Base-by-base conservation (phyloP, 1,284 basidiomycete species). In the Cryptococcus sp. region DNA sequence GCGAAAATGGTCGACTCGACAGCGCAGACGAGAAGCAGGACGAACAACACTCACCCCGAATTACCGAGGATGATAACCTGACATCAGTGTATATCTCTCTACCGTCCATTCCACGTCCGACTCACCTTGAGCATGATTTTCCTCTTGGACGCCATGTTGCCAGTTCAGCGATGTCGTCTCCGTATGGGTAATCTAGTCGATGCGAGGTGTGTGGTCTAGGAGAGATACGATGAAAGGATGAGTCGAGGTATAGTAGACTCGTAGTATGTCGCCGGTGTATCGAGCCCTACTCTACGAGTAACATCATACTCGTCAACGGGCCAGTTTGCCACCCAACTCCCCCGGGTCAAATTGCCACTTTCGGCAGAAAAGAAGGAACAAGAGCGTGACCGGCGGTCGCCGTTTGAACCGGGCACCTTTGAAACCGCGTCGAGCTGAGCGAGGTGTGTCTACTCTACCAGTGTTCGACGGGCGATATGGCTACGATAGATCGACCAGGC, bases 51-150 rank as follows among this genome's bases (percentile, higher is more conserved):
- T 58, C 67, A 93, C 90, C 92, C 92, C 72, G 89, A 93, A 80
- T 97, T 93, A 60, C 92, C 92, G 57, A 97, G 84, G 72, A 97
- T 97, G 77, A 97, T 97, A 73, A 94, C 91, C 92, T 97, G n/a
- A n/a, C n/a, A 65, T 25, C n/a, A 23, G 22, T 25, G 31, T 41
- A 26, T 33, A 40, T 12, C 37, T 23, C 16, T 21, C 33, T 23
- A 21, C 24, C 28, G 23, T 23, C 14, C 28, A 31, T 31, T 31
- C 9, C 28, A 31, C 28, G 9, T 41, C 24, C 18, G 23, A 64
- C 74, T 44, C 51, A 93, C 93, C 84, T 98, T 98, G 73, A 98
- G 84, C 50, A 98, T 80, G 65, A 97, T 93, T 72, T 80, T 81
- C 66, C 79, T 78, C 39, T 78, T 66, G 6, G 77, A 75, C n/a